phyloP scores from a whole-genome alignment of 768 basidiomycete species.

The Boletus edulis region DNA sequence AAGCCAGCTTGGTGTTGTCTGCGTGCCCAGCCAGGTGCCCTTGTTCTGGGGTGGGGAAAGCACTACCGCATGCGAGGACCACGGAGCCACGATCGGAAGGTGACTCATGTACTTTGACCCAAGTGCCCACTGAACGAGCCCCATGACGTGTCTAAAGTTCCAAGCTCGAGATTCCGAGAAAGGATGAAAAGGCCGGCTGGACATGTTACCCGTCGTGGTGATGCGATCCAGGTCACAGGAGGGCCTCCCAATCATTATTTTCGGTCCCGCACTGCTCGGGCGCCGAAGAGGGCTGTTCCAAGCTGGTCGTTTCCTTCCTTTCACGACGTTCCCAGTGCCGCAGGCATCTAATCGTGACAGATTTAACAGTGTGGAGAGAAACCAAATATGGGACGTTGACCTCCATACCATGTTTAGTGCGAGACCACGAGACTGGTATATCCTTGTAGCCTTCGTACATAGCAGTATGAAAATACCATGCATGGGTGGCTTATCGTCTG shows the following conservation, averaged over 20 bases:
- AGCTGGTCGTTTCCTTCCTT: not conserved
- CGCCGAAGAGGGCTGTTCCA: conserved; percentile 1
- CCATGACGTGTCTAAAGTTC: not conserved
- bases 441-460: too few species aligned
- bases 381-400: not conserved
- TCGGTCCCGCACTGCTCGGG: conserved; percentile 2
- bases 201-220: not conserved
- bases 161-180: not conserved
- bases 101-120: not conserved
- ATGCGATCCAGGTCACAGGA: not conserved
- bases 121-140: not conserved
- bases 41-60: conserved; percentile 17
- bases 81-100: not conserved
- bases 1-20: conserved; percentile 37
- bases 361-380: not conserved
- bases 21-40: conserved; percentile 14
- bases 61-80: not conserved
- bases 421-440: too few species aligned
- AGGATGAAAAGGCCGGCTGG: not conserved
- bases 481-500: not conserved
- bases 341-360: not conserved
- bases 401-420: not conserved
- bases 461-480: not conserved
- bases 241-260: not conserved
- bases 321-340: not conserved